Percentiles rank a stretch among this genome's conserved stretches.
Evolutionary conservation across 495 filamentous ascomycete species (phyloP).

Genomic region (Rusavskia elegans): DNA sequence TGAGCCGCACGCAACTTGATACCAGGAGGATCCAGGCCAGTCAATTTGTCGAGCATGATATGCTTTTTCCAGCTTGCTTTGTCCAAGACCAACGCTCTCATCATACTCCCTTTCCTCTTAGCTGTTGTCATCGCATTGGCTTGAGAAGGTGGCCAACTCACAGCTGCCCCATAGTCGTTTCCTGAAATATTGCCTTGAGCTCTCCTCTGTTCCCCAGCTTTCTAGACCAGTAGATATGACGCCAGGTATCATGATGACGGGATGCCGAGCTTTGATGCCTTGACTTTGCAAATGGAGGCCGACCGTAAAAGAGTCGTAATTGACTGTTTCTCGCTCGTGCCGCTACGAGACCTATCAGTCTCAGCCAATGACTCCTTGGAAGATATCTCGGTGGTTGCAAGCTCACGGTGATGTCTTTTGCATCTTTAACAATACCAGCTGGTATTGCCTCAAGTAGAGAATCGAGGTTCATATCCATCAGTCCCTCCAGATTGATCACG

Average conservation of each 20-base stretch:
- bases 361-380: conserved; percentile 6
- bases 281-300: conserved; percentile 70
- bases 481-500: conserved; percentile 62
- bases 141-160: not conserved
- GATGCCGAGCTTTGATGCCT: conserved; percentile 68
- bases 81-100: conserved; percentile 82
- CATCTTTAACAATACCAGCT: conserved; percentile 65
- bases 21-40: conserved; percentile 79
- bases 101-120: conserved; percentile 51
- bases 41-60: conserved; percentile 86
- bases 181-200: conserved; percentile 77
- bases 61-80: conserved; percentile 91
- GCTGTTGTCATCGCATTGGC: not conserved
- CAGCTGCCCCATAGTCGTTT: conserved; percentile 92
- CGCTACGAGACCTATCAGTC: conserved; percentile 30
- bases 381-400: not conserved
- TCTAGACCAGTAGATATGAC: conserved; percentile 96
- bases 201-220: conserved; percentile 78
- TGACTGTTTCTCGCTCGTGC: conserved; percentile 71
- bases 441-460: conserved; percentile 69
- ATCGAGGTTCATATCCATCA: conserved; percentile 74
- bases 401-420: conserved; percentile 61
- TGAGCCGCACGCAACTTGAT: conserved; percentile 91
- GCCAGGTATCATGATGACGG: conserved; percentile 91
- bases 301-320: conserved; percentile 85